phyloP scores from a whole-genome alignment of 306 rosid genomes.

The Sindora glabra region DNA sequence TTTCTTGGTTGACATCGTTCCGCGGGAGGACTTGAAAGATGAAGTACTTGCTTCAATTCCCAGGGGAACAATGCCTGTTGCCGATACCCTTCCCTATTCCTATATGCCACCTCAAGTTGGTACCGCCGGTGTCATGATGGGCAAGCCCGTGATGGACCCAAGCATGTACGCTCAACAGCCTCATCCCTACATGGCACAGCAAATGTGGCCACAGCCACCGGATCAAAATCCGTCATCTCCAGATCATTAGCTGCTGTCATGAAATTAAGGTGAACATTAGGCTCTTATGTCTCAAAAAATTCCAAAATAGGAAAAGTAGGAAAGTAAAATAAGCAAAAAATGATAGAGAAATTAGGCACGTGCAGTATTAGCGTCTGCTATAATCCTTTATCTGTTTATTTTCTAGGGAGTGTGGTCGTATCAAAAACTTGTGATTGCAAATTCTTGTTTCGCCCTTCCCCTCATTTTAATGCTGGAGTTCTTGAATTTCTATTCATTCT shows the following conservation, averaged over 20 bases:
- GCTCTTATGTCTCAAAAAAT: background rate
- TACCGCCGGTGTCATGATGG: constrained; percentile 41
- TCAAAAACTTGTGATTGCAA: no score
- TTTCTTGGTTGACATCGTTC: constrained; percentile 48
- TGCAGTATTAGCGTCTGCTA: no score
- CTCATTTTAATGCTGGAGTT: no score
- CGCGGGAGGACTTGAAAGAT: constrained; percentile 50
- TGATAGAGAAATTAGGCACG: no score
- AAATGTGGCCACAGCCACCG: constrained; percentile 47
- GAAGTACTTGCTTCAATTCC: constrained; percentile 52
- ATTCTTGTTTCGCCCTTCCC: no score
- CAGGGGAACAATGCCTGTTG: constrained; percentile 46
- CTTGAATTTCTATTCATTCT: no score
- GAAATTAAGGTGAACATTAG: constrained; percentile 20
- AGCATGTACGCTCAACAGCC: constrained; percentile 42
- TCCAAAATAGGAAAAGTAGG: no score
- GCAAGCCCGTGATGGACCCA: constrained; percentile 52
- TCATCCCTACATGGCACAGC: constrained; percentile 43
- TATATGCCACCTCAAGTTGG: constrained; percentile 47
- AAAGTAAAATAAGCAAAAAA: no score
- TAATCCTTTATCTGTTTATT: no score
- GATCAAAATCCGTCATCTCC: constrained; percentile 39
- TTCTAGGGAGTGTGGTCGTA: no score
- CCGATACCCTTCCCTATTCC: constrained; percentile 37
- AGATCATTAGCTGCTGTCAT: constrained; percentile 23